These are phyloP conservation scores for Xerocomellus chrysenteron DNA, from an alignment of 768 basidiomycete species.

Conservation along the genomic window DNA sequence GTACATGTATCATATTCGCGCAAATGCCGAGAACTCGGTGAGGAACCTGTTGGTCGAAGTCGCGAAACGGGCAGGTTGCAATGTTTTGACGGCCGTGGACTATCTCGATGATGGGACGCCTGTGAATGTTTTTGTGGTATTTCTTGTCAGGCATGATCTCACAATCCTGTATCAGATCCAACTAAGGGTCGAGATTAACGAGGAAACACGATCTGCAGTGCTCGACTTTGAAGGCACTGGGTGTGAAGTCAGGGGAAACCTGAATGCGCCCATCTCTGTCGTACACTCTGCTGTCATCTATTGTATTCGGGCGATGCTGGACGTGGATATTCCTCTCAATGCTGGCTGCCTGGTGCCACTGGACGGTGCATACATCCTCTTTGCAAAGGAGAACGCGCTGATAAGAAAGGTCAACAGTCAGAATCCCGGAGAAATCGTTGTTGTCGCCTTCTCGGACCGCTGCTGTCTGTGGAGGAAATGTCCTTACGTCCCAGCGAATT, in stretches of 20 bases:
- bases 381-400: neutral
- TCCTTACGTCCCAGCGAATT: constrained; percentile 87
- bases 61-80: constrained; percentile 64
- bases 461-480: constrained; percentile 93
- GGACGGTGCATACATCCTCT: constrained; percentile 49
- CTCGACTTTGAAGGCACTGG: constrained; percentile 87
- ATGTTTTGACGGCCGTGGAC: constrained; percentile 68
- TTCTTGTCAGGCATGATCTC: neutral
- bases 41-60: constrained; percentile 78
- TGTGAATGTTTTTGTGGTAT: constrained; percentile 38
- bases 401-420: constrained; percentile 45
- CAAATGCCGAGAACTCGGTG: constrained; percentile 86
- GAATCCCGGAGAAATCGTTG: constrained; percentile 75
- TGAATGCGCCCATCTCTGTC: constrained; percentile 84
- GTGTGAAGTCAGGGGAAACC: constrained; percentile 78
- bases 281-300: constrained; percentile 88
- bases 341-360: constrained; percentile 90
- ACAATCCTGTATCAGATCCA: constrained; percentile 49
- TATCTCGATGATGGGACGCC: constrained; percentile 88
- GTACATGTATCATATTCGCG: constrained; percentile 89
- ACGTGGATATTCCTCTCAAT: constrained; percentile 87
- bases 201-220: constrained; percentile 68
- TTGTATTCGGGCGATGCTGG: constrained; percentile 84
- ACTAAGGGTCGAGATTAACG: constrained; percentile 75
- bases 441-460: constrained; percentile 82